Evolutionary conservation across 495 filamentous ascomycete species (phyloP).

Genomic region (Pyronema domesticum): DNA sequence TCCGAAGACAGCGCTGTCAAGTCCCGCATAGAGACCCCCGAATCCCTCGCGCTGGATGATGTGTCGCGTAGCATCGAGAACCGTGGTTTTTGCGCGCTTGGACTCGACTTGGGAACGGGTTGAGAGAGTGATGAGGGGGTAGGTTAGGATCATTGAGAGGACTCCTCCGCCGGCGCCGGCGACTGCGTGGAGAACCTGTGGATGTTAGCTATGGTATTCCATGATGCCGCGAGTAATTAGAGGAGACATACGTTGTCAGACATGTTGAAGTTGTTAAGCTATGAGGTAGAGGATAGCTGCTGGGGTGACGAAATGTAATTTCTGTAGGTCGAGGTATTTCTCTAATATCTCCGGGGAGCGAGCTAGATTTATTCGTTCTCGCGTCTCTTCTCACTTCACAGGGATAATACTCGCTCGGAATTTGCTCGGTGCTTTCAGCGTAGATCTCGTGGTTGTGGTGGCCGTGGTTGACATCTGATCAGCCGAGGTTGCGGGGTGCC

Average conservation of each 20-base stretch:
- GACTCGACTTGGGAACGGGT: conserved; percentile 97
- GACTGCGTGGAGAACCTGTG: conserved; percentile 22
- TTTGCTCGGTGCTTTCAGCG: too few species aligned
- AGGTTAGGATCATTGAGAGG: conserved; percentile 91
- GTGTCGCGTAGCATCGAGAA: conserved; percentile 60
- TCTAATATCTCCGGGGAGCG: too few species aligned
- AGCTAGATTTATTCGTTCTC: neutral
- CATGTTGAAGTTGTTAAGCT: neutral
- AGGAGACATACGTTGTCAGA: conserved; percentile 4
- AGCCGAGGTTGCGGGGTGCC: too few species aligned
- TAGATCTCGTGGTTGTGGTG: too few species aligned
- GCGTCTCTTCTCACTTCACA: neutral
- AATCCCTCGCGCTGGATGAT: conserved; percentile 87
- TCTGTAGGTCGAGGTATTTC: too few species aligned
- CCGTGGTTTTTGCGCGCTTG: conserved; percentile 66
- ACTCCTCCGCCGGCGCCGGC: conserved; percentile 51
- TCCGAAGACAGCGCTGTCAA: conserved; percentile 84
- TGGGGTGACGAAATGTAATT: too few species aligned
- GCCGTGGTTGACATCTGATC: too few species aligned
- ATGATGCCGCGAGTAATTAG: neutral
- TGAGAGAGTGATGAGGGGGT: conserved; percentile 92
- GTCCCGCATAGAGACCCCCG: conserved; percentile 67
- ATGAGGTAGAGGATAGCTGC: too few species aligned
- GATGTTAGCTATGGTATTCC: neutral
- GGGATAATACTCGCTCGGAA: too few species aligned